phyloP scores from a whole-genome alignment of 2,329 filamentous ascomycete genomes.

The Penicillium sp. region DNA sequence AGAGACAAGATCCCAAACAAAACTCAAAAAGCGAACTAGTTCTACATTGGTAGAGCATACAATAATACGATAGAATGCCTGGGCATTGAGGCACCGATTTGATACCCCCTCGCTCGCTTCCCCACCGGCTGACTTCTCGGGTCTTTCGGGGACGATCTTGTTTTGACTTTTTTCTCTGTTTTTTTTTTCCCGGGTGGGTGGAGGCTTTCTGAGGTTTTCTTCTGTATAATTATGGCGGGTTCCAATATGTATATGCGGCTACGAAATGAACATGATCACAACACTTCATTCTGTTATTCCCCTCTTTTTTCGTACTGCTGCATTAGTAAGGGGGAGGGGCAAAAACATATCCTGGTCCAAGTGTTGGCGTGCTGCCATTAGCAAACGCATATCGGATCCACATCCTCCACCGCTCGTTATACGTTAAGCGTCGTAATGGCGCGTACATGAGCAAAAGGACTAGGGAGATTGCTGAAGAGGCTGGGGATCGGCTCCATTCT shows the following conservation, averaged over 20 bases:
- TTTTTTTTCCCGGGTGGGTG: background rate
- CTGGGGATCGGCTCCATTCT: background rate
- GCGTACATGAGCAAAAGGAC: background rate
- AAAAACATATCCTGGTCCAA: background rate
- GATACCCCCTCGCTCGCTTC: constrained; percentile 1
- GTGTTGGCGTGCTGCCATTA: constrained; percentile 6
- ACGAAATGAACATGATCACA: background rate
- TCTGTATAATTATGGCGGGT: background rate
- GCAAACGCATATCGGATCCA: constrained; percentile 28
- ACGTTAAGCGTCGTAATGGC: background rate
- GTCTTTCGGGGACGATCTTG: constrained; percentile 3
- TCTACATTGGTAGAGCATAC: background rate
- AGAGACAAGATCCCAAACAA: background rate
- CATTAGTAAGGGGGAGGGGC: background rate
- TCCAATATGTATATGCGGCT: background rate
- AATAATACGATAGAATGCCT: constrained; percentile 3
- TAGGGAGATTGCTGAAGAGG: background rate
- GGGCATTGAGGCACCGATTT: constrained; percentile 9
- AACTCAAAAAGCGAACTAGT: background rate
- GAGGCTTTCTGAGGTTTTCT: background rate
- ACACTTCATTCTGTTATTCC: background rate
- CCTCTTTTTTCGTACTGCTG: background rate
- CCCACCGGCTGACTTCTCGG: background rate
- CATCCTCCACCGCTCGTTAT: constrained; percentile 19
- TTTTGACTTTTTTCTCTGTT: background rate